phyloP scores from a whole-genome alignment of 768 basidiomycete genomes.

The Boletellus sp. region DNA sequence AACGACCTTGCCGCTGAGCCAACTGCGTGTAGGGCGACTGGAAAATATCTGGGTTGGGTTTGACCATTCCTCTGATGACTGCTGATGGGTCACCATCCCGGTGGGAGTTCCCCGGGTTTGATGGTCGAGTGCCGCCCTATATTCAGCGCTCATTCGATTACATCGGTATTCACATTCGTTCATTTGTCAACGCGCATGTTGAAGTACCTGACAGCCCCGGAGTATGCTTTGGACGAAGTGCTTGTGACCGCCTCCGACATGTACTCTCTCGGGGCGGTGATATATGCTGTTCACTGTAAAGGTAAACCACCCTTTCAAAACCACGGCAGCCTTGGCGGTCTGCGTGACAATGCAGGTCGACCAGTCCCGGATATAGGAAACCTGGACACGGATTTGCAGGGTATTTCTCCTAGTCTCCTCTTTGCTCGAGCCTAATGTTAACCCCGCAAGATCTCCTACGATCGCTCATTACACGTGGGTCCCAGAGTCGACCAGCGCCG shows the following conservation, averaged over 20 bases:
- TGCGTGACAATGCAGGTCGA: constrained; percentile 68
- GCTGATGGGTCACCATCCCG: constrained; percentile 69
- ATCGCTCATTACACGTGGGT: constrained; percentile 76
- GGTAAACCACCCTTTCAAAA: constrained; percentile 85
- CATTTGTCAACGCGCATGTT: neutral
- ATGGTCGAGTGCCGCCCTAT: constrained; percentile 72
- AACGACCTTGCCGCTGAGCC: neutral
- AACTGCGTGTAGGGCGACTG: constrained; percentile 81
- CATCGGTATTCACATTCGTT: constrained; percentile 55
- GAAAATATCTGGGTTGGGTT: constrained; percentile 90
- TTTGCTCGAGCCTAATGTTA: constrained; percentile 7
- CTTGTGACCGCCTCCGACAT: constrained; percentile 87
- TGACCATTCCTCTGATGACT: constrained; percentile 73
- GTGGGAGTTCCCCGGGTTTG: constrained; percentile 91
- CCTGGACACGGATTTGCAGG: constrained; percentile 70
- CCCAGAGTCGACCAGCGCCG: constrained; percentile 70
- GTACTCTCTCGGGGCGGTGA: constrained; percentile 86
- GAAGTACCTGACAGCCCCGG: constrained; percentile 62
- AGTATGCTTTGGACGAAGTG: constrained; percentile 89
- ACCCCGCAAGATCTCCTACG: constrained; percentile 62
- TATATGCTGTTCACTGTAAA: constrained; percentile 89
- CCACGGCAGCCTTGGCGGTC: constrained; percentile 65
- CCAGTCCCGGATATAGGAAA: constrained; percentile 58
- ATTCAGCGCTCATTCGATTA: constrained; percentile 94
- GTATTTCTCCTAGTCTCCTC: constrained; percentile 33